Evolutionary conservation across 805 yeast genomes (phyloP).

Genomic region (Millerago galiae): DNA sequence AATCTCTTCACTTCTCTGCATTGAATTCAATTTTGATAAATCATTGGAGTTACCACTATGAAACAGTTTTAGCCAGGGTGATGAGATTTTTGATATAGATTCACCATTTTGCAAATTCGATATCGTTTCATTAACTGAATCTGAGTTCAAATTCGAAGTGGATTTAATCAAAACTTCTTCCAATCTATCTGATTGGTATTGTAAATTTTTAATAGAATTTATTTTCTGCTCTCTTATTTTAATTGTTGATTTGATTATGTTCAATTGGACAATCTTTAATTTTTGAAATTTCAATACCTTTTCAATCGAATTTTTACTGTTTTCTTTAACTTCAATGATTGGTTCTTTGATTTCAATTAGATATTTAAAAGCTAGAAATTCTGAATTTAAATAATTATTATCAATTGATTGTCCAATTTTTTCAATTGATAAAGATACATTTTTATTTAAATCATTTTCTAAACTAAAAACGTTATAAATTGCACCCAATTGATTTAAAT

Average conservation of each 20-base stretch:
- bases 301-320: constrained; percentile 26
- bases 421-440: constrained; percentile 58
- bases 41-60: constrained; percentile 12
- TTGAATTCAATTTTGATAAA: constrained; percentile 24
- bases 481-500: constrained; percentile 74
- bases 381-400: constrained; percentile 50
- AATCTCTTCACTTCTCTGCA: constrained; percentile 32
- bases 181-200: constrained; percentile 24
- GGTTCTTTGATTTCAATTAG: constrained; percentile 33
- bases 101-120: constrained; percentile 25
- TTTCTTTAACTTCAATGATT: constrained; percentile 28
- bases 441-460: constrained; percentile 29
- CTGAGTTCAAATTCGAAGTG: constrained; percentile 21
- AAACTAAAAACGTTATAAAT: constrained; percentile 54
- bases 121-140: constrained; percentile 28
- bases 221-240: constrained; percentile 28
- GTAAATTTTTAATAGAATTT: constrained; percentile 27
- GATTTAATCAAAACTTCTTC: constrained; percentile 27
- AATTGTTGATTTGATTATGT: constrained; percentile 35
- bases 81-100: constrained; percentile 14
- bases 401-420: constrained; percentile 85
- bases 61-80: constrained; percentile 23
- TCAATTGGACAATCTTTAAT: constrained; percentile 46
- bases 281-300: constrained; percentile 54
- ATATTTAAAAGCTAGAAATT: constrained; percentile 32